Conservation (phyloP, 139 green algal species). For the Helicosporidium sp. region DNA sequence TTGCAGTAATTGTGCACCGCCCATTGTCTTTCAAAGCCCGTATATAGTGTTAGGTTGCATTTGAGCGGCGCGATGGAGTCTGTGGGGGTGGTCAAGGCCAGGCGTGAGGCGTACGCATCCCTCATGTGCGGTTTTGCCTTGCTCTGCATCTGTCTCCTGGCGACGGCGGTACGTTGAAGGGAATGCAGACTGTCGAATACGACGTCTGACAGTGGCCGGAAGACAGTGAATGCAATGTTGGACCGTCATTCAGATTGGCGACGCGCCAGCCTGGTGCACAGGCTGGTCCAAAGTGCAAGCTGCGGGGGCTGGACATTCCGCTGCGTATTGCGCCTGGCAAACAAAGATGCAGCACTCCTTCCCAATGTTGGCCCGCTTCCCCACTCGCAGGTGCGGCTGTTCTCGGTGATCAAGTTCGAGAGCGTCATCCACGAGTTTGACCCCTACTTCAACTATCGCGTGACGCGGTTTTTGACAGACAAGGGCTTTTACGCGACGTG, state of each 20-base stretch:
- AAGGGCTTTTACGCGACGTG: slow-evolving; percentile 66
- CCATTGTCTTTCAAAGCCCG: no score
- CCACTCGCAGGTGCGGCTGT: slow-evolving; percentile 38
- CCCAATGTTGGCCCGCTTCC: background rate
- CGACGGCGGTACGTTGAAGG: slow-evolving; percentile 5
- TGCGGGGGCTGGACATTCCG: background rate
- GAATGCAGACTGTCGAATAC: background rate
- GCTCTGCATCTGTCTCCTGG: slow-evolving; percentile 14
- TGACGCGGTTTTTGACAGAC: slow-evolving; percentile 62
- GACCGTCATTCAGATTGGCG: no score
- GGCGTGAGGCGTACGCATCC: background rate
- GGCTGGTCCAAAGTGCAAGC: no score
- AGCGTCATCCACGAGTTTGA: slow-evolving; percentile 74
- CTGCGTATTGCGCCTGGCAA: background rate
- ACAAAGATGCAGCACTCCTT: background rate
- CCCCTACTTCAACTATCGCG: slow-evolving; percentile 72
- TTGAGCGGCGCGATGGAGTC: no score
- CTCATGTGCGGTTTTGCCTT: slow-evolving; percentile 4
- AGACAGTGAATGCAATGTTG: no score
- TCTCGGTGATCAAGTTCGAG: slow-evolving; percentile 85
- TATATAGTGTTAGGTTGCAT: no score
- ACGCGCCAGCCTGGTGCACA: no score
- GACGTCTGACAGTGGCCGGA: no score
- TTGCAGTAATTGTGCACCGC: no score
- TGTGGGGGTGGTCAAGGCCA: slow-evolving; percentile 1